phyloP scores from a whole-genome alignment of 148 eudicot genomes.

The Rhododendron ferrugineum region DNA sequence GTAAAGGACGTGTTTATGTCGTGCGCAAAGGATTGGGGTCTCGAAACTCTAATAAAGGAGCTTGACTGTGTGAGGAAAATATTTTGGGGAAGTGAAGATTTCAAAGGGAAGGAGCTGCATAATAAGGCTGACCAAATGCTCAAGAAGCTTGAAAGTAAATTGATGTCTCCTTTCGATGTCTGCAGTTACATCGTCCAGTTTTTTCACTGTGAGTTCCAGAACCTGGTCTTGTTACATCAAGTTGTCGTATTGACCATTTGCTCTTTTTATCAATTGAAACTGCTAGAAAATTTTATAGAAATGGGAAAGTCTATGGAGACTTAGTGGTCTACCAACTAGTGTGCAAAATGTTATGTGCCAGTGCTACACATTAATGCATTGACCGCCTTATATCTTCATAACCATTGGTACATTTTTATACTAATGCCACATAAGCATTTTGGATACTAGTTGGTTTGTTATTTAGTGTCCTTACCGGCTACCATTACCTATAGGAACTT shows the following conservation, averaged over 20 bases:
- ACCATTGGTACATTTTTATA: background rate
- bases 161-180: slow-evolving; percentile 54
- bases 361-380: background rate
- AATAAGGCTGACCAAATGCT: slow-evolving; percentile 58
- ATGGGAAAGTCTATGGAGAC: background rate
- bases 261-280: background rate
- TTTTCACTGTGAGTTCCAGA: slow-evolving; percentile 49
- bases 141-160: slow-evolving; percentile 47
- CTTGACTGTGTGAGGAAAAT: slow-evolving; percentile 70
- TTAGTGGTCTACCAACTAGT: background rate
- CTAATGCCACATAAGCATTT: background rate
- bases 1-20: slow-evolving; percentile 65
- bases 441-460: background rate
- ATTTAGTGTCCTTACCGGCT: background rate
- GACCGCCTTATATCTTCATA: background rate
- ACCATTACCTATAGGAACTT: background rate
- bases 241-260: background rate
- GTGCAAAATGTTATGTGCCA: background rate
- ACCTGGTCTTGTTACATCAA: slow-evolving; percentile 1
- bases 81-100: slow-evolving; percentile 65
- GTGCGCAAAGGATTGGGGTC: slow-evolving; percentile 71
- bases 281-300: background rate
- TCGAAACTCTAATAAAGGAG: slow-evolving; percentile 59
- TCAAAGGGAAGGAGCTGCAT: slow-evolving; percentile 59
- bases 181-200: slow-evolving; percentile 58